Percentiles rank a stretch among this genome's conserved stretches.
Conservation (phyloP, 306 rosid genomes). For the Canavalia ensiformis region DNA sequence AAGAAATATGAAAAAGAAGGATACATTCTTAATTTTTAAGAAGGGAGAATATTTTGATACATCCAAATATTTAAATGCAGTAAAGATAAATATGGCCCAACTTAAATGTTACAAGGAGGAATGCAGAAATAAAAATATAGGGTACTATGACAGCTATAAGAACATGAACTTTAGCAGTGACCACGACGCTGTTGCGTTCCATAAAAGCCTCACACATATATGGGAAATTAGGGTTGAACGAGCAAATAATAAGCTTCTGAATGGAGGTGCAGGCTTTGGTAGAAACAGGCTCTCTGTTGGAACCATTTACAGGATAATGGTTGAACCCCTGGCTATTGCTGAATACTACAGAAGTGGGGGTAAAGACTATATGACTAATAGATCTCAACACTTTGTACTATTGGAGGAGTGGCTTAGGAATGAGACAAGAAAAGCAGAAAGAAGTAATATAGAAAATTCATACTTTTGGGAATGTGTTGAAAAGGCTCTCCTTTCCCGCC, state of each 20-base stretch:
- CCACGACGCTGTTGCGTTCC: too few species aligned
- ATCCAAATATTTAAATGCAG: conserved; percentile 43
- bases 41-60: too few species aligned
- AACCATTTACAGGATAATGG: conserved; percentile 64
- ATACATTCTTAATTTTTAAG: too few species aligned
- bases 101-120: conserved; percentile 75
- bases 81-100: conserved; percentile 55
- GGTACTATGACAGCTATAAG: conserved; percentile 75
- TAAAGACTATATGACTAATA: conserved; percentile 43
- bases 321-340: conserved; percentile 73
- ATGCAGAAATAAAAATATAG: conserved; percentile 31
- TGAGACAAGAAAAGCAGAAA: not conserved
- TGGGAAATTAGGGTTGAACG: too few species aligned
- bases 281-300: conserved; percentile 55
- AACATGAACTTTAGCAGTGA: too few species aligned
- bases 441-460: conserved; percentile 59
- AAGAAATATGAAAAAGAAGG: too few species aligned
- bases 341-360: conserved; percentile 47
- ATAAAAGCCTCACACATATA: conserved; percentile 43
- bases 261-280: conserved; percentile 43
- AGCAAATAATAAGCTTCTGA: conserved; percentile 59
- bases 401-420: conserved; percentile 58
- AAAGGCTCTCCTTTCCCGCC: conserved; percentile 55
- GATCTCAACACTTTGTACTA: conserved; percentile 52
- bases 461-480: conserved; percentile 77